phyloP scores from a whole-genome alignment of 805 yeast species.

The Candida ipomoeae region DNA sequence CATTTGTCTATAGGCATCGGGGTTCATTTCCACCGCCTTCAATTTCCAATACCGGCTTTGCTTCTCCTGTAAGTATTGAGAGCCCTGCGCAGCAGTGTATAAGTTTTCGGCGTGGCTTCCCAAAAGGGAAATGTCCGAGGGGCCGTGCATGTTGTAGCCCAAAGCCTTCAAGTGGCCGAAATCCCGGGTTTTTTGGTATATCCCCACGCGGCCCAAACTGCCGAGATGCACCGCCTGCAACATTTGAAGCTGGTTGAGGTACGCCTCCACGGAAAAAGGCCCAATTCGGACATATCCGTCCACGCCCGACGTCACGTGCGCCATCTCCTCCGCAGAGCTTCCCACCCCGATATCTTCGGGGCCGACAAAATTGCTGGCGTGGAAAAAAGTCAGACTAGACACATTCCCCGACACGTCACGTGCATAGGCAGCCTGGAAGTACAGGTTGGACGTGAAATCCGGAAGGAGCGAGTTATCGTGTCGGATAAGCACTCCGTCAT shows the following conservation, averaged over 20 bases:
- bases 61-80: slow-evolving; percentile 13
- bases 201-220: slow-evolving; percentile 5
- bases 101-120: slow-evolving; percentile 16
- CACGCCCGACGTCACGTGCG: slow-evolving; percentile 22
- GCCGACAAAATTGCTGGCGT: slow-evolving; percentile 31
- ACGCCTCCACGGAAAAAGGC: slow-evolving; percentile 21
- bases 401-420: slow-evolving; percentile 34
- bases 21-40: slow-evolving; percentile 18
- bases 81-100: slow-evolving; percentile 12
- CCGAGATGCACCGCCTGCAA: slow-evolving; percentile 25
- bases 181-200: slow-evolving; percentile 10
- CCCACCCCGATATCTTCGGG: slow-evolving; percentile 14
- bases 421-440: slow-evolving; percentile 34
- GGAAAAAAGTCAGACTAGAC: slow-evolving; percentile 29
- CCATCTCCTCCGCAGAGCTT: neutral
- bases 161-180: slow-evolving; percentile 27
- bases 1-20: slow-evolving; percentile 11
- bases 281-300: slow-evolving; percentile 28
- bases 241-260: slow-evolving; percentile 38
- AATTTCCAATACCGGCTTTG: slow-evolving; percentile 25
- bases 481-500: slow-evolving; percentile 27
- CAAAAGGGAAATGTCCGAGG: slow-evolving; percentile 18
- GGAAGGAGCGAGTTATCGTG: slow-evolving; percentile 37
- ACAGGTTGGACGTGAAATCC: slow-evolving; percentile 30
- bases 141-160: slow-evolving; percentile 36